Evolutionary conservation across 805 yeast genomes (phyloP), one percentile per base, ranked within the genome.

Genomic region (Candida pini): DNA sequence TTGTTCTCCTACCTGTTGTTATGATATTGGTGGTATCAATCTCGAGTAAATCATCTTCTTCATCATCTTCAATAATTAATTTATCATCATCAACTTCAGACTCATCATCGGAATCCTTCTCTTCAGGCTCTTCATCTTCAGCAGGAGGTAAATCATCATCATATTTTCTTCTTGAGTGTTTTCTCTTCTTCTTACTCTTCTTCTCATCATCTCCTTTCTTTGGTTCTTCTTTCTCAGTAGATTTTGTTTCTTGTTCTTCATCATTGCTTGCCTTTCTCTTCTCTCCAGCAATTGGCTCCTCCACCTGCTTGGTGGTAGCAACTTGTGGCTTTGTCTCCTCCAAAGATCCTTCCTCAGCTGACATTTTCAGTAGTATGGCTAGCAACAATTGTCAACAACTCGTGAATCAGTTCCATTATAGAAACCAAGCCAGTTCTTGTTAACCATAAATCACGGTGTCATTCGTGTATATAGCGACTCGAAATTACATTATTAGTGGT

Each of bases 1-100:
- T 75, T 6, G 96, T 88, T 67, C 96, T 83, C 62, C 95, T 72
- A 10, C 94, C 92, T 13, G 76, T 63, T n/a, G 81, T 70, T 45
- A 87, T 87, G 55, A 88, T 87, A 61, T 88, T 89, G 26, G 87
- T 65, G 26, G 81, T 68, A 53, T 85, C 95, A 46, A 88, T 84
- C 60, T 82, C 95, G 23, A 71, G 69, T 44, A 86, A 66, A 49
- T 82, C 90, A 48, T 84, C 95, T 23, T 83, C 92, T 17, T 77
- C 88, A 15, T 69, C 78, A 12, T 75, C 87, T 23, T 69, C 79
- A 21, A 69, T 62, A 26, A 71, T 67, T 30, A 69, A 49, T 40
- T 73, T 74, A 27, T 70, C 79, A 43, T 73, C 78, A 30, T 70
- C 64, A 13, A 55, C 71, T 4, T 56, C 66, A 10, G 63, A 43